These are phyloP conservation scores for Populus hybrid DNA, from an alignment of 441 rosid species.

Conservation along the genomic window DNA sequence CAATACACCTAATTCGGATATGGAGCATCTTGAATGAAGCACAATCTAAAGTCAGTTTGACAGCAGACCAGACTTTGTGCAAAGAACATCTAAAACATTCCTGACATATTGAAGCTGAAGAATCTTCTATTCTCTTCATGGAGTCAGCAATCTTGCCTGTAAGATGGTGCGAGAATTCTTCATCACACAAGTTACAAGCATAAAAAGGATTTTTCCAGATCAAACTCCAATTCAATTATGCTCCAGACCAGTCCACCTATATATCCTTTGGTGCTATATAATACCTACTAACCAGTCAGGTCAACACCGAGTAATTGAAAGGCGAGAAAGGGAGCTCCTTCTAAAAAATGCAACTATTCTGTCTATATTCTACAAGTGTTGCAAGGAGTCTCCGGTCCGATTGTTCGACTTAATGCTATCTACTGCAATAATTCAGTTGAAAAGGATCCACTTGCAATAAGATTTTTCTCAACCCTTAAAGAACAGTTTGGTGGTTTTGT, in stretches of 20 bases:
- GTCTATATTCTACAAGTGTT: background rate
- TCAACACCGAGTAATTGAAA: background rate
- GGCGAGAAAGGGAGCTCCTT: background rate
- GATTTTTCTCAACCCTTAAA: background rate
- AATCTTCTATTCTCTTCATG: background rate
- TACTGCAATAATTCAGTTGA: background rate
- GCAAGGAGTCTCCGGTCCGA: background rate
- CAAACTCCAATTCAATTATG: background rate
- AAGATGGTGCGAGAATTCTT: background rate
- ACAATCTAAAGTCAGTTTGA: background rate
- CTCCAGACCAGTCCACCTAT: background rate
- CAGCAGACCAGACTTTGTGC: background rate
- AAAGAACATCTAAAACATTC: background rate
- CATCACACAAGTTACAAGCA: background rate
- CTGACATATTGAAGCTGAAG: background rate
- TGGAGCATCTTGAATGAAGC: background rate
- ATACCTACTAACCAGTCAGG: background rate
- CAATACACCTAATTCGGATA: background rate
- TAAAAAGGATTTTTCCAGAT: background rate
- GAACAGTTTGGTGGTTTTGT: background rate
- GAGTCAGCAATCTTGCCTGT: background rate
- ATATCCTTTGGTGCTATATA: background rate
- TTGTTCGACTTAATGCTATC: background rate
- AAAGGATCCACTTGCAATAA: background rate
- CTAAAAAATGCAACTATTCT: background rate